Evolutionary conservation across 164 flowering plant genomes (phyloP).

Genomic region (Aristolochia contorta): DNA sequence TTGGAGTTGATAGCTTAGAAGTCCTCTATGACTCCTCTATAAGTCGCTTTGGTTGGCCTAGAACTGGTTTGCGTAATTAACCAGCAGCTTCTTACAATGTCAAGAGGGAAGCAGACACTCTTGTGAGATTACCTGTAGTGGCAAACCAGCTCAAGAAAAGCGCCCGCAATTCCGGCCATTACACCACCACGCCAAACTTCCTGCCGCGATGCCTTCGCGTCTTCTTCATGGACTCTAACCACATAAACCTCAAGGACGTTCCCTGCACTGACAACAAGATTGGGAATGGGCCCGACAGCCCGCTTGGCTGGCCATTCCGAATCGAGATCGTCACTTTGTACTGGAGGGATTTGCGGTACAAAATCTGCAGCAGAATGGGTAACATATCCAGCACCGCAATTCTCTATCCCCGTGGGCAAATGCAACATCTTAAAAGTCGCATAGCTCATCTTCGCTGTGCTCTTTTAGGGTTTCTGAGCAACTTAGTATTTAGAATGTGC

Average conservation of each 20-base stretch:
- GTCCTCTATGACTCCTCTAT: too few species aligned
- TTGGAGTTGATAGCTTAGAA: too few species aligned
- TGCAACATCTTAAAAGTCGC: slow-evolving; percentile 96
- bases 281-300: slow-evolving; percentile 66
- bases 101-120: too few species aligned
- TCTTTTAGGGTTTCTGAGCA: neutral
- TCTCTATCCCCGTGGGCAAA: slow-evolving; percentile 85
- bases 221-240: slow-evolving; percentile 64
- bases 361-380: slow-evolving; percentile 57
- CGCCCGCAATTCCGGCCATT: slow-evolving; percentile 73
- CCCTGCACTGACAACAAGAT: slow-evolving; percentile 69
- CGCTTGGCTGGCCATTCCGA: slow-evolving; percentile 47
- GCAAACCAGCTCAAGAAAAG: slow-evolving; percentile 91
- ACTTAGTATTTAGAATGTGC: neutral
- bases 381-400: slow-evolving; percentile 82
- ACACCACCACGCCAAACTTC: slow-evolving; percentile 60
- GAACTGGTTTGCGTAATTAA: too few species aligned
- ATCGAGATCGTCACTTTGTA: slow-evolving; percentile 55
- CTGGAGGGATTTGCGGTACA: slow-evolving; percentile 30
- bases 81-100: too few species aligned
- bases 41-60: too few species aligned
- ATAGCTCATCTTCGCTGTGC: slow-evolving; percentile 51
- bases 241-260: slow-evolving; percentile 73
- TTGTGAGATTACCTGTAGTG: slow-evolving; percentile 51
- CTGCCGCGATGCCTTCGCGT: slow-evolving; percentile 19